phyloP scores from a whole-genome alignment of 257 asterid species.

The Solanum virginianum region DNA sequence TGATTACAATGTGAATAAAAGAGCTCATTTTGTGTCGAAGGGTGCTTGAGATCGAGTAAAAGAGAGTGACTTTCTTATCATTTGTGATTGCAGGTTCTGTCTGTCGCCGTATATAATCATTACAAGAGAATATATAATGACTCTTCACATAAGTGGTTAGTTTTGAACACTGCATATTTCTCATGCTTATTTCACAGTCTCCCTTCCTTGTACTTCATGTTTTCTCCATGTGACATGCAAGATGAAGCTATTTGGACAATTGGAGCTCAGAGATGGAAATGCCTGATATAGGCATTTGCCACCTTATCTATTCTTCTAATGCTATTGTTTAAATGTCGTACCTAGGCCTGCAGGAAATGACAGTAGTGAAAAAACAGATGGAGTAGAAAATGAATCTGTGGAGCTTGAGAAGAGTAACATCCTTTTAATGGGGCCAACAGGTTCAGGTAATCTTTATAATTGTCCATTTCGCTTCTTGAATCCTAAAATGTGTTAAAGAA shows the following conservation, averaged over 20 bases:
- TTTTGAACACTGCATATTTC: slow-evolving; percentile 4
- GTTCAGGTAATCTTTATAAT: slow-evolving; percentile 75
- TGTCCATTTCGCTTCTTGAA: neutral
- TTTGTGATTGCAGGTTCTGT: slow-evolving; percentile 55
- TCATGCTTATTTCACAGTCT: neutral
- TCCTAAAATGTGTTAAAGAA: neutral
- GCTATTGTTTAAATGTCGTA: slow-evolving; percentile 17
- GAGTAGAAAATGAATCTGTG: slow-evolving; percentile 52
- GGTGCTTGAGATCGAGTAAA: neutral
- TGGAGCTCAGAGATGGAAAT: neutral
- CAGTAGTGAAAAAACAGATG: slow-evolving; percentile 35
- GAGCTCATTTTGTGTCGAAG: neutral
- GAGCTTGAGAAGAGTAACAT: slow-evolving; percentile 98
- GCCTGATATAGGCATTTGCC: neutral
- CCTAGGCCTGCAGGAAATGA: slow-evolving; percentile 70
- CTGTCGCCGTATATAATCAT: slow-evolving; percentile 97
- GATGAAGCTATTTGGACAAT: neutral
- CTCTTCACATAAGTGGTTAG: slow-evolving; percentile 65
- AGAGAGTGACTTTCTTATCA: neutral
- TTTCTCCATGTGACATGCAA: neutral
- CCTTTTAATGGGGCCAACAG: slow-evolving; percentile 98
- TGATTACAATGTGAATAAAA: neutral
- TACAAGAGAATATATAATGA: slow-evolving; percentile 90
- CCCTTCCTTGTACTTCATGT: neutral
- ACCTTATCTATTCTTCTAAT: neutral